phyloP scores from a whole-genome alignment of 495 filamentous ascomycete species.

The Annulohypoxylon nitens region DNA sequence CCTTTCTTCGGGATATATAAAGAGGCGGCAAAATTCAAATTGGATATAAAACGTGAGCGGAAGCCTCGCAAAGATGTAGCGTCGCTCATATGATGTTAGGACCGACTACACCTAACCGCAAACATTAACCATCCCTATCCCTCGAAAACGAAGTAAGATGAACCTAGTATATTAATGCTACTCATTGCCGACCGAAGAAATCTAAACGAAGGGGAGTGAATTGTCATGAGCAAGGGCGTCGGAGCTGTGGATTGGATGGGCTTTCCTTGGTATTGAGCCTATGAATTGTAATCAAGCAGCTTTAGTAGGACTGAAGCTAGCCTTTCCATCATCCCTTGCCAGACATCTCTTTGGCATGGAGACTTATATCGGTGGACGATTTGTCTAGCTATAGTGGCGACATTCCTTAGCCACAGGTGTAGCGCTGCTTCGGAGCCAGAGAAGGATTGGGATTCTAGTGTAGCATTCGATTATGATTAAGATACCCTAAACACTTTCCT shows the following conservation, averaged over 20 bases:
- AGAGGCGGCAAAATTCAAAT: conserved; percentile 53
- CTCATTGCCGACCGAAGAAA: background rate
- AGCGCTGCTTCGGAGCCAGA: background rate
- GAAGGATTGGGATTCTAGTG: background rate
- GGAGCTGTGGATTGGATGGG: background rate
- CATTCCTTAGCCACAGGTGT: background rate
- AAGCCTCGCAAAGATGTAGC: conserved; percentile 10
- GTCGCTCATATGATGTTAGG: conserved; percentile 32
- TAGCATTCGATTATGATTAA: conserved; percentile 3
- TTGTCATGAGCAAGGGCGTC: background rate
- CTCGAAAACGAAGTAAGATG: background rate
- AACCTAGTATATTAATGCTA: background rate
- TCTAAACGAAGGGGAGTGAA: background rate
- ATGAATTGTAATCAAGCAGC: background rate
- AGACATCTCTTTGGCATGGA: background rate
- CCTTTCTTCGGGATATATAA: conserved; percentile 72
- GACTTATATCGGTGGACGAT: background rate
- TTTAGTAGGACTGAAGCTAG: background rate
- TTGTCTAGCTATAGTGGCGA: background rate
- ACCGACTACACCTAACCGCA: background rate
- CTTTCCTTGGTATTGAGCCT: background rate
- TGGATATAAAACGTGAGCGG: conserved; percentile 37
- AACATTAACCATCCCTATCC: background rate
- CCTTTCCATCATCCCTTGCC: background rate
- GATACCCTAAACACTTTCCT: conserved; percentile 3